Evolutionary conservation across 2,329 filamentous ascomycete genomes (phyloP).

Genomic region (Atkinsonella hypoxylon): DNA sequence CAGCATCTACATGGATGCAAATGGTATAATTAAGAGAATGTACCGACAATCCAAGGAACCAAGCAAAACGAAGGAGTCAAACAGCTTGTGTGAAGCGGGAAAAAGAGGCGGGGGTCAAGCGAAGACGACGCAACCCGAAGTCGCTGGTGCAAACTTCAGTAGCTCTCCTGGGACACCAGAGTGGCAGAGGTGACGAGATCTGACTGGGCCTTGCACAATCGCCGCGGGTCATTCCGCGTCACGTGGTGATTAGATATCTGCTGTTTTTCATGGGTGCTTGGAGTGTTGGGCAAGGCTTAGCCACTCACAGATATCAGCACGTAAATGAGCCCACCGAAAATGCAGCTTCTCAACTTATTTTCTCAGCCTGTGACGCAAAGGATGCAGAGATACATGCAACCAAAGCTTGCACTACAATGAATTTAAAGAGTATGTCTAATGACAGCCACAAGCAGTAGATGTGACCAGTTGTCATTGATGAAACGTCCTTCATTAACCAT

Average conservation of each 20-base stretch:
- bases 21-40: constrained; percentile 3
- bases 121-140: constrained; percentile 8
- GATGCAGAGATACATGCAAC: neutral
- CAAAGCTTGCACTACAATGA: neutral
- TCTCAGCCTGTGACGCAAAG: neutral
- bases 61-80: neutral
- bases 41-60: neutral
- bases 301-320: neutral
- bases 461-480: neutral
- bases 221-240: constrained; percentile 19
- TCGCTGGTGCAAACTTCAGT: constrained; percentile 22
- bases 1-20: constrained; percentile 25
- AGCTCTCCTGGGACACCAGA: constrained; percentile 18
- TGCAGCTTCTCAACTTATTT: neutral
- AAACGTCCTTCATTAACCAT: neutral
- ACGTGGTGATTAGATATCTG: constrained; percentile 22
- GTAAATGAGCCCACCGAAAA: neutral
- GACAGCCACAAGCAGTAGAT: neutral
- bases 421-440: neutral
- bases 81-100: neutral
- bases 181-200: constrained; percentile 23
- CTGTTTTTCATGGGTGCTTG: neutral
- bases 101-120: neutral
- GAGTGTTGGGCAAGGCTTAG: constrained; percentile 1
- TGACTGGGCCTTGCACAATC: constrained; percentile 15